Conservation (phyloP, 116 monocot species). For the Cymodocea nodosa region DNA sequence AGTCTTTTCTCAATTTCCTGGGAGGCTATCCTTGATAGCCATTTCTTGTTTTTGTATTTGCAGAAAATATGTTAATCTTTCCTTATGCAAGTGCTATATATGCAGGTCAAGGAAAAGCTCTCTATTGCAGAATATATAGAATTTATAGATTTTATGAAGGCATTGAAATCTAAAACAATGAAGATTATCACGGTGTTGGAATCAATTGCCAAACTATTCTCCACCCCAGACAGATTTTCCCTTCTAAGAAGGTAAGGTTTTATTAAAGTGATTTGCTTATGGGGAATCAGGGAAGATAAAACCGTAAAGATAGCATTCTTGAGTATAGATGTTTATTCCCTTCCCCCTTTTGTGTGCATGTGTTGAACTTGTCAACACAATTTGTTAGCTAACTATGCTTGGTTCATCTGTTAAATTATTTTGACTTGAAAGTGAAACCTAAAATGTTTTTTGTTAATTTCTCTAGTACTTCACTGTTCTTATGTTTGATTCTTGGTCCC, state of each 20-base stretch:
- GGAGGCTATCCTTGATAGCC: not conserved
- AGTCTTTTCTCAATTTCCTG: not conserved
- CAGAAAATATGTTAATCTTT: not conserved
- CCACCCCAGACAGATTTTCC: constrained; percentile 44
- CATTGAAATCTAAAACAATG: constrained; percentile 79
- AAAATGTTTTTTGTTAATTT: too few species aligned
- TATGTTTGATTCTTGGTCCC: not conserved
- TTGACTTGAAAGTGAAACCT: too few species aligned
- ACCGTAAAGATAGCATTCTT: too few species aligned
- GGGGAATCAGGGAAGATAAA: too few species aligned
- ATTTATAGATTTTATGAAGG: constrained; percentile 81
- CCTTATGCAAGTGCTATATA: not conserved
- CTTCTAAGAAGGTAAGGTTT: constrained; percentile 66
- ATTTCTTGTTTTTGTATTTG: not conserved
- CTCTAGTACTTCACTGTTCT: too few species aligned
- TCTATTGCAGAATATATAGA: constrained; percentile 56
- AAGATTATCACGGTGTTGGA: constrained; percentile 49
- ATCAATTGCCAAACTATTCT: constrained; percentile 70
- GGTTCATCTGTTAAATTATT: too few species aligned
- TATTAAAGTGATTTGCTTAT: not conserved
- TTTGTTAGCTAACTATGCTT: too few species aligned
- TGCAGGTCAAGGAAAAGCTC: constrained; percentile 6
- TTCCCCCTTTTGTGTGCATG: too few species aligned
- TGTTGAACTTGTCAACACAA: too few species aligned
- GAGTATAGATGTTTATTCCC: too few species aligned